Evolutionary conservation across 306 rosid genomes (phyloP).

Genomic region (Canavalia gladiata): DNA sequence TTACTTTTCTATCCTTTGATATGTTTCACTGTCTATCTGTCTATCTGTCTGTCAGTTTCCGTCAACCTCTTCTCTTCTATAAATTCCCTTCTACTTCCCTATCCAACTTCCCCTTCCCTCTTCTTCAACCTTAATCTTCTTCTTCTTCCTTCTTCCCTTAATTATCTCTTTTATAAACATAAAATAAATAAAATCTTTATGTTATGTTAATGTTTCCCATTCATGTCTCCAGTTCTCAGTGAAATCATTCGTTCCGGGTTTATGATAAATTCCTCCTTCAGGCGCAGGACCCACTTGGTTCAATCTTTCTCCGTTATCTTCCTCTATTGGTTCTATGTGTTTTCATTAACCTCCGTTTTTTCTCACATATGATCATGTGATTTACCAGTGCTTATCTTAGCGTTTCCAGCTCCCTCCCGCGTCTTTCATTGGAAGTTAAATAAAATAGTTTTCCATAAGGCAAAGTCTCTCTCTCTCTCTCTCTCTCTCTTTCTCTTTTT

Average conservation of each 20-base stretch:
- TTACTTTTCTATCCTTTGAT: background rate
- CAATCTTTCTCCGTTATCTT: slow-evolving; percentile 94
- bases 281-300: slow-evolving; percentile 90
- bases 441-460: slow-evolving; percentile 14
- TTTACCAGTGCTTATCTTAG: background rate
- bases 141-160: background rate
- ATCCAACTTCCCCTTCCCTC: slow-evolving; percentile 47
- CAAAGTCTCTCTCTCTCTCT: background rate
- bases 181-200: no score
- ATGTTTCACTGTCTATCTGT: background rate
- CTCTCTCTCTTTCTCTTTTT: background rate
- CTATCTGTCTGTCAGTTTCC: background rate
- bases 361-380: slow-evolving; percentile 24
- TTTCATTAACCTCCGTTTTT: slow-evolving; percentile 55
- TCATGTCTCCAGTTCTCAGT: slow-evolving; percentile 84
- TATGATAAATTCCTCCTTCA: slow-evolving; percentile 77
- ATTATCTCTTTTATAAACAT: no score
- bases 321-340: slow-evolving; percentile 95
- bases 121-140: background rate
- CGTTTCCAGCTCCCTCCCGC: slow-evolving; percentile 44
- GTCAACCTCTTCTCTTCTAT: slow-evolving; percentile 56
- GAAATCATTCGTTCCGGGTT: slow-evolving; percentile 87
- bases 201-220: slow-evolving; percentile 57
- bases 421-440: background rate
- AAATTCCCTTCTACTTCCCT: slow-evolving; percentile 49